phyloP scores from a whole-genome alignment of 1,284 basidiomycete genomes.

The Earliella scabrosa region DNA sequence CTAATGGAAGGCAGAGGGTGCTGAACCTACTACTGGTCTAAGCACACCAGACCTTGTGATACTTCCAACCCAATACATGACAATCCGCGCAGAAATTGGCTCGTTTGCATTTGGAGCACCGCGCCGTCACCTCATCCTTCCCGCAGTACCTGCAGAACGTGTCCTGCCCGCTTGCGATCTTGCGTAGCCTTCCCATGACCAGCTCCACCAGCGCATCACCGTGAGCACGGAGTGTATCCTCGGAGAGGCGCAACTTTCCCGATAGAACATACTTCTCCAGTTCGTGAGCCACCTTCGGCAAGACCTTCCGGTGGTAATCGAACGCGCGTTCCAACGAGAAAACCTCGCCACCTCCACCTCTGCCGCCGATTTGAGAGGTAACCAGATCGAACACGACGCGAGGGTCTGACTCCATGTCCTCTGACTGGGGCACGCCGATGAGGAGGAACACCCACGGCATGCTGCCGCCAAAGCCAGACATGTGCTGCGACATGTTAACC shows the following conservation, averaged over 20 bases:
- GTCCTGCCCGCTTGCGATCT: conserved; percentile 22
- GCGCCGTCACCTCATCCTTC: conserved; percentile 21
- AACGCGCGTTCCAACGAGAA: conserved; percentile 28
- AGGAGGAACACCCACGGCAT: conserved; percentile 27
- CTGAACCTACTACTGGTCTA: conserved; percentile 1
- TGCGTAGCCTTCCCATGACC: conserved; percentile 21
- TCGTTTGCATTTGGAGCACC: conserved; percentile 28
- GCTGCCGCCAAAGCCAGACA: conserved; percentile 20
- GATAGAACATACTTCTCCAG: conserved; percentile 19
- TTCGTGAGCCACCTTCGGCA: conserved; percentile 23
- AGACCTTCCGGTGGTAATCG: conserved; percentile 26
- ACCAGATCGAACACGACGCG: conserved; percentile 28
- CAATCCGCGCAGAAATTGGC: conserved; percentile 25
- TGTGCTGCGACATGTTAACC: conserved; percentile 19
- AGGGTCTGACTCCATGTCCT: conserved; percentile 19
- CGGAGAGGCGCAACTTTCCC: conserved; percentile 18
- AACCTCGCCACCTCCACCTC: conserved; percentile 24
- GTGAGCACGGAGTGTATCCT: conserved; percentile 11
- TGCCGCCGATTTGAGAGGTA: conserved; percentile 26
- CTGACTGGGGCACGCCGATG: conserved; percentile 19
- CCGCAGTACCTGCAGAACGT: conserved; percentile 28
- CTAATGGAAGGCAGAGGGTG: too few relatives aligned
- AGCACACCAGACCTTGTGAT: conserved; percentile 27
- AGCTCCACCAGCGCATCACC: conserved; percentile 18
- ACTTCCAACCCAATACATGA: conserved; percentile 26